Conservation (phyloP, 2,329 filamentous ascomycete genomes). For the Monosporascus sp. region DNA sequence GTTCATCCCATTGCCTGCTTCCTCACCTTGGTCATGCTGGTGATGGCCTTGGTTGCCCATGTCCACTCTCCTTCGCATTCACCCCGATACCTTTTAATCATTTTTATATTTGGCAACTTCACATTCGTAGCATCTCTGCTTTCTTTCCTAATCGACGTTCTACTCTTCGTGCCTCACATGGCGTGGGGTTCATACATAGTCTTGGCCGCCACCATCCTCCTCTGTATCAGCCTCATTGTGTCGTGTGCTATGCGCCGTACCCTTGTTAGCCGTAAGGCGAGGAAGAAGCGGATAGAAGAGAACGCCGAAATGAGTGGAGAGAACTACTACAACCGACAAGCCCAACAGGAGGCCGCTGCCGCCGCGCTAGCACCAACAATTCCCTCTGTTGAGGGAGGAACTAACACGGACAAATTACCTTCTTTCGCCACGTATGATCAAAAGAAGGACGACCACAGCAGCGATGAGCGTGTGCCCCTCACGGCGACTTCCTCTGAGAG, state of each 20-base stretch:
- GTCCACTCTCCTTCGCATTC: conserved; percentile 87
- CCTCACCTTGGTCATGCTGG: conserved; percentile 77
- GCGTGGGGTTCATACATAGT: conserved; percentile 94
- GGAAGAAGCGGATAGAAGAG: conserved; percentile 84
- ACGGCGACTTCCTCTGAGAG: conserved; percentile 59
- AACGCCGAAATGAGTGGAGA: conserved; percentile 97
- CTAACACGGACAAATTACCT: conserved; percentile 44
- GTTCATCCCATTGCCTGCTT: conserved; percentile 88
- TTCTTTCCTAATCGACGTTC: conserved; percentile 87
- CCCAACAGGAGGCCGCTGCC: conserved; percentile 43
- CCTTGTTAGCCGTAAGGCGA: conserved; percentile 84
- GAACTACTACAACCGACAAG: conserved; percentile 77
- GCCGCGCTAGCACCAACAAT: conserved; percentile 51
- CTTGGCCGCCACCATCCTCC: conserved; percentile 79
- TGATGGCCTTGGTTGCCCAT: conserved; percentile 75
- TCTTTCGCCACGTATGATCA: conserved; percentile 60
- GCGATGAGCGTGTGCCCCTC: conserved; percentile 48
- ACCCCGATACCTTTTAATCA: conserved; percentile 74
- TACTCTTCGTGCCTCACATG: conserved; percentile 91
- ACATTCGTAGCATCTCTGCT: conserved; percentile 79
- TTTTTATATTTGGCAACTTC: conserved; percentile 82
- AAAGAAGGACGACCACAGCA: conserved; percentile 54
- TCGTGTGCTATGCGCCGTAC: conserved; percentile 94
- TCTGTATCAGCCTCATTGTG: conserved; percentile 75
- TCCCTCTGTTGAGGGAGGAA: conserved; percentile 51